These are phyloP conservation scores for Areca catechu DNA, from an alignment of 176 grass and related monocot genomes.

Conservation along the genomic window DNA sequence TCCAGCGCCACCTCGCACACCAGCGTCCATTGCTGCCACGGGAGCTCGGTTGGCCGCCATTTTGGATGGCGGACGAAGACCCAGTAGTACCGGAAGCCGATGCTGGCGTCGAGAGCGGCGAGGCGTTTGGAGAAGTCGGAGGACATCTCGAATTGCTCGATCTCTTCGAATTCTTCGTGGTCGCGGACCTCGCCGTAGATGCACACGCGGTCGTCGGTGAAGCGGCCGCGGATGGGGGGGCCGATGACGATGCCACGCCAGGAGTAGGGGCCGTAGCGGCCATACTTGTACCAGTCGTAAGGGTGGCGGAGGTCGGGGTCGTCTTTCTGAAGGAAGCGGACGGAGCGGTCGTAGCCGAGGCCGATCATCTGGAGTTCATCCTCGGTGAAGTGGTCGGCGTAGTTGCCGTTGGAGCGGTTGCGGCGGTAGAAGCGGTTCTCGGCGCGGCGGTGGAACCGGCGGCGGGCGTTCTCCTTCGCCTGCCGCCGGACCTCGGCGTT, in stretches of 20 bases:
- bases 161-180: constrained; percentile 73
- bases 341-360: constrained; percentile 79
- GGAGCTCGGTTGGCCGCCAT: constrained; percentile 67
- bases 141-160: constrained; percentile 84
- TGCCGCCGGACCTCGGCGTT: constrained; percentile 57
- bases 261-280: constrained; percentile 64
- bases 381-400: constrained; percentile 80
- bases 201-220: constrained; percentile 78
- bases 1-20: constrained; percentile 70
- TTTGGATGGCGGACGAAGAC: constrained; percentile 79
- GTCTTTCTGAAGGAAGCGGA: constrained; percentile 82
- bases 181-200: constrained; percentile 55
- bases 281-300: constrained; percentile 95
- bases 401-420: too few relatives aligned
- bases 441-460: too few relatives aligned
- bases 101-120: constrained; percentile 30
- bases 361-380: constrained; percentile 81
- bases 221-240: constrained; percentile 78
- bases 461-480: constrained; percentile 69
- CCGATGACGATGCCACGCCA: constrained; percentile 94
- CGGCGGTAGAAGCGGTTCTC: too few relatives aligned
- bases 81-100: constrained; percentile 63
- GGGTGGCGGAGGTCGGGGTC: constrained; percentile 75
- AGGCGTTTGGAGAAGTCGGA: constrained; percentile 54
- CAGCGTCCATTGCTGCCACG: constrained; percentile 86